These are phyloP conservation scores for Paramyrothecium sp. DNA, from an alignment of 2,329 filamentous ascomycete species.

Conservation along the genomic window DNA sequence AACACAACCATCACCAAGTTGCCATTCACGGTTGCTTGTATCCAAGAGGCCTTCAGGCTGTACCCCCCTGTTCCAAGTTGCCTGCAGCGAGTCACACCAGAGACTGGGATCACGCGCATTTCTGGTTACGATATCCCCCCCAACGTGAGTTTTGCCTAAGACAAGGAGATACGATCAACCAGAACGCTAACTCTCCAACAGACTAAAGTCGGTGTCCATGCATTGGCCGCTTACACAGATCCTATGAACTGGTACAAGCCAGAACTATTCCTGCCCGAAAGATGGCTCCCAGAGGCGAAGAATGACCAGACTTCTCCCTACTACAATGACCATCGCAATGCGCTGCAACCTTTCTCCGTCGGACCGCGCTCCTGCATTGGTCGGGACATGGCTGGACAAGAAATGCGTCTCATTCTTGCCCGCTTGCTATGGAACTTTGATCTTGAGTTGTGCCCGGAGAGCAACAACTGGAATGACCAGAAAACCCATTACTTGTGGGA, in stretches of 20 bases:
- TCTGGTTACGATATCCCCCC: background rate
- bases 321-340: conserved; percentile 36
- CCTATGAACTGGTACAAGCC: conserved; percentile 40
- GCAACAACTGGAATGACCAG: conserved; percentile 1
- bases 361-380: conserved; percentile 51
- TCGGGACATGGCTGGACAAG: conserved; percentile 46
- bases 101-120: conserved; percentile 13
- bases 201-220: conserved; percentile 35
- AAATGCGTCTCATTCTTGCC: conserved; percentile 48
- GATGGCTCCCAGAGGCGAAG: conserved; percentile 37
- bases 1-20: conserved; percentile 10
- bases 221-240: conserved; percentile 28
- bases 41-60: conserved; percentile 40
- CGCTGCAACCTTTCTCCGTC: conserved; percentile 45
- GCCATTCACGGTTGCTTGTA: conserved; percentile 36
- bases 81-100: background rate
- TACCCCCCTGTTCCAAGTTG: conserved; percentile 27
- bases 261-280: conserved; percentile 43
- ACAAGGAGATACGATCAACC: conserved; percentile 11
- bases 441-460: conserved; percentile 27
- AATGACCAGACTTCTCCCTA: conserved; percentile 19
- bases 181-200: conserved; percentile 26
- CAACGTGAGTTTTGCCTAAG: background rate
- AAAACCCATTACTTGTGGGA: conserved; percentile 14
- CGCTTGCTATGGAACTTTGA: conserved; percentile 50